Evolutionary conservation across 768 basidiomycete genomes (phyloP).

Genomic region (Rhizopogon salebrosus): DNA sequence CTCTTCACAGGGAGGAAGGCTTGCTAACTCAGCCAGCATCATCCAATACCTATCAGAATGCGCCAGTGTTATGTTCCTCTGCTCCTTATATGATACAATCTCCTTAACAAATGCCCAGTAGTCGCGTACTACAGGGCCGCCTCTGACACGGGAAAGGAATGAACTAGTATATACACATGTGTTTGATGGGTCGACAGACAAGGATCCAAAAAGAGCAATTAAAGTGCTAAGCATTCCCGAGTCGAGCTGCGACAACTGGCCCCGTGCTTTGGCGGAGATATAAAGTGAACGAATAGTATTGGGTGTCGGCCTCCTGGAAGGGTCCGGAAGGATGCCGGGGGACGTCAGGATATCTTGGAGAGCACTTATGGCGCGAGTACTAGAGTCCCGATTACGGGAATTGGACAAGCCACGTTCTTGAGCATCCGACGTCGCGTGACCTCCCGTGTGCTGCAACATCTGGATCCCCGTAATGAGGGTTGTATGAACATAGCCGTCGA

Average conservation of each 20-base stretch:
- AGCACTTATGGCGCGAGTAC: neutral
- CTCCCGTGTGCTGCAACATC: neutral
- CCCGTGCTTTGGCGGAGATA: constrained; percentile 26
- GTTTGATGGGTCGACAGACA: constrained; percentile 32
- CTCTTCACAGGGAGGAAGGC: constrained; percentile 14
- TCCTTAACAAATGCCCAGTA: constrained; percentile 49
- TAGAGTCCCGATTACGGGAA: neutral
- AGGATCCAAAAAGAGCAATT: constrained; percentile 45
- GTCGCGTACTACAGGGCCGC: constrained; percentile 12
- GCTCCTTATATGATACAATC: constrained; percentile 40
- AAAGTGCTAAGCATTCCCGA: constrained; percentile 34
- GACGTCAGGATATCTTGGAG: neutral
- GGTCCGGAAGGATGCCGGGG: neutral
- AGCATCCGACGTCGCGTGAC: neutral
- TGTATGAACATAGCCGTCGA: too few relatives aligned
- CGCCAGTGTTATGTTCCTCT: constrained; percentile 25
- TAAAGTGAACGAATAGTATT: constrained; percentile 37
- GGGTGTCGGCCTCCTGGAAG: constrained; percentile 14
- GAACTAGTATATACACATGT: constrained; percentile 22
- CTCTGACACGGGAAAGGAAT: constrained; percentile 24
- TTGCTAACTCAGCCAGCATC: constrained; percentile 43
- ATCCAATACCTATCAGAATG: constrained; percentile 59
- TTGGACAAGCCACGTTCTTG: neutral
- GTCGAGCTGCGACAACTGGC: constrained; percentile 30
- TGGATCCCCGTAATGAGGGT: neutral